Conservation (phyloP, 768 basidiomycete species). For the Boletus insuetus region DNA sequence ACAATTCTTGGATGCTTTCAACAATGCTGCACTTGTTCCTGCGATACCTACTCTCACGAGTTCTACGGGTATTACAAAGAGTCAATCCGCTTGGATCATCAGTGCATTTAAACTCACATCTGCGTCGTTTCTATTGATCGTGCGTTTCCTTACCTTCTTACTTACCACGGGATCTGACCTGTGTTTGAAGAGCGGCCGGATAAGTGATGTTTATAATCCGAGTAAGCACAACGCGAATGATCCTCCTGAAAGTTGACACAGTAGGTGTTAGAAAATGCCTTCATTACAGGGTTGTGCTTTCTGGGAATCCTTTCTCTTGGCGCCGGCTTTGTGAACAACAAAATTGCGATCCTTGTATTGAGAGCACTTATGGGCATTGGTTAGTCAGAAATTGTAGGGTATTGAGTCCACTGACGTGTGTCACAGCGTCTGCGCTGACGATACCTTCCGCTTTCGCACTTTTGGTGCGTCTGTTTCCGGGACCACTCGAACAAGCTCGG, state of each 20-base stretch:
- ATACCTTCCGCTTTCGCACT: constrained; percentile 51
- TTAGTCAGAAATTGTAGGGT: constrained; percentile 8
- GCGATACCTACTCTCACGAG: constrained; percentile 36
- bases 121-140: constrained; percentile 36
- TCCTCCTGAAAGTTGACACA: constrained; percentile 28
- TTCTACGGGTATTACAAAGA: constrained; percentile 7
- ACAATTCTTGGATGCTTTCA: constrained; percentile 44
- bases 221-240: constrained; percentile 28
- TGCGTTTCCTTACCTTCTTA: constrained; percentile 3
- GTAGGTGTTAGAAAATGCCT: constrained; percentile 39
- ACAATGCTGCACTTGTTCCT: constrained; percentile 40
- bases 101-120: constrained; percentile 48
- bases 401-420: background rate
- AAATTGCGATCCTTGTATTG: constrained; percentile 48
- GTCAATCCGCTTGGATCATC: constrained; percentile 35
- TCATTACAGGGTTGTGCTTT: constrained; percentile 38
- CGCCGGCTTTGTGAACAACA: constrained; percentile 45
- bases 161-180: constrained; percentile 7
- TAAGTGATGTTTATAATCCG: constrained; percentile 24
- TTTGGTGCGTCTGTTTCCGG: constrained; percentile 49
- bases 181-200: constrained; percentile 22
- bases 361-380: constrained; percentile 52
- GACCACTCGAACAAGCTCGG: constrained; percentile 43
- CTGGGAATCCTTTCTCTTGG: constrained; percentile 45
- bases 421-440: constrained; percentile 45